Base-by-base conservation (phyloP, 1,284 basidiomycete genomes). In the Vanrija humicola region DNA sequence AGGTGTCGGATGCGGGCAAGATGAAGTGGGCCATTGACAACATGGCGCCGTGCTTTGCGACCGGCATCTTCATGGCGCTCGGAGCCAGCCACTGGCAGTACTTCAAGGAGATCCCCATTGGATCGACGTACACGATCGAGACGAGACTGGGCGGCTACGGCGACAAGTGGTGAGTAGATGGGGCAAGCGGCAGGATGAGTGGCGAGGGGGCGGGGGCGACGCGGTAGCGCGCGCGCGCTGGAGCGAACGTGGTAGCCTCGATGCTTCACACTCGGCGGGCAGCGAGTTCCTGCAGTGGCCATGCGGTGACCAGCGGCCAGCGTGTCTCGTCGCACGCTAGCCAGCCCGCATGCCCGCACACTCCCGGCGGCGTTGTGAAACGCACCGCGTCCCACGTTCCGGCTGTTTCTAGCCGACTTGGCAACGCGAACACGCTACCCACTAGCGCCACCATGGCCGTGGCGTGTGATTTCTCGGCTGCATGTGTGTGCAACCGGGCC, bases 61-160 rank as follows among this genome's bases (percentile, higher is more conserved):
- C 81, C 16, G 85, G 86, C 15, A 84, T 86, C 6, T 84, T 84
- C 80, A 81, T 87, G 64, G 82, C 85, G 0, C 79, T 92, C 0
- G 88, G 83, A 54, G 87, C 82, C 1, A 85, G 86, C 0, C 84
- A 89, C 69, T 90, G 82, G 70, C 79, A 82, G 59, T 91, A 87
- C 74, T 74, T 89, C 47, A 83, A 84, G 44, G 90, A 93, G 76
- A 90, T 93, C 43, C 85, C 89, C 0, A 84, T 90, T 46, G 78
- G 88, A 15, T 69, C 81, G 2, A 72, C 74, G 7, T 93, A 89
- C 65, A 84, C 89, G 71, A 82, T 92, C 38, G 81, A 87, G 51
- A 73, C 83, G n/a, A 79, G 74, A 29, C 74, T 88, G 16, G 86
- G 78, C 5, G 81, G 84, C 3, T 93, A 89, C 88, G 90, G 90